A percentile compares a stretch with the other conserved stretches of the same genome.
Conservation (phyloP, 192 early-diverging fungal genomes). For the Dissophora ornata region DNA sequence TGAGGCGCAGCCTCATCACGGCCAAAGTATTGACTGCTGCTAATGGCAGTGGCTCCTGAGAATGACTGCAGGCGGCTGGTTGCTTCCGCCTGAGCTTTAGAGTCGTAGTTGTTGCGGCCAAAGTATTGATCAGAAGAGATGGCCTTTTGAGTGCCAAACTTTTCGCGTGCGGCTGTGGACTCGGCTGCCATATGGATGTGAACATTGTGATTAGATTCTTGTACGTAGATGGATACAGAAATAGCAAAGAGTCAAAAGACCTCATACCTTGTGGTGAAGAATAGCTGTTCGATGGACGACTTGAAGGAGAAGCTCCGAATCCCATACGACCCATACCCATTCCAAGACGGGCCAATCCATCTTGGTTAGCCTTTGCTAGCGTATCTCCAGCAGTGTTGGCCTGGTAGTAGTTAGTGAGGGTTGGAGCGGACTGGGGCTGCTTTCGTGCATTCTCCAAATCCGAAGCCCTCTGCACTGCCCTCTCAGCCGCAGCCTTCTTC, state of each 20-base stretch:
- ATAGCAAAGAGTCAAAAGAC: too few relatives aligned
- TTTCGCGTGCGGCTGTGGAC: conserved; percentile 71
- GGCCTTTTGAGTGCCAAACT: conserved; percentile 85
- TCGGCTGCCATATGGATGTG: conserved; percentile 30
- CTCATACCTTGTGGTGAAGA: conserved; percentile 36
- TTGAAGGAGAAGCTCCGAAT: conserved; percentile 59
- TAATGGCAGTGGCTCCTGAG: conserved; percentile 80
- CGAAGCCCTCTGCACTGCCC: conserved; percentile 29
- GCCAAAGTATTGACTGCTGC: conserved; percentile 87
- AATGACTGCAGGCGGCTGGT: conserved; percentile 73
- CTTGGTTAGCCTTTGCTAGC: conserved; percentile 33
- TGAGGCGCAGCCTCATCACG: conserved; percentile 67
- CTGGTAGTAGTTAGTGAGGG: conserved; percentile 56
- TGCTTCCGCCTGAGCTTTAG: conserved; percentile 61
- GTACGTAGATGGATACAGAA: too few relatives aligned
- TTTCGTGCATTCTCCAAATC: conserved; percentile 33
- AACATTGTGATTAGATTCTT: too few relatives aligned
- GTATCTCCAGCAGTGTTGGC: conserved; percentile 56
- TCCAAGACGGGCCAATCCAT: conserved; percentile 71
- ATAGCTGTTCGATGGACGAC: conserved; percentile 28
- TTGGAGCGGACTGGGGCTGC: conserved; percentile 27
- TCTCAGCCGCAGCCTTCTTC: conserved; percentile 45
- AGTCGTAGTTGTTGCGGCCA: conserved; percentile 78
- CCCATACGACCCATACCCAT: conserved; percentile 78
- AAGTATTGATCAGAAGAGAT: conserved; percentile 96